A percentile compares a stretch with the other conserved stretches of the same genome.
Conservation (phyloP, 176 grass and related monocot genomes). For the Ananas comosus region DNA sequence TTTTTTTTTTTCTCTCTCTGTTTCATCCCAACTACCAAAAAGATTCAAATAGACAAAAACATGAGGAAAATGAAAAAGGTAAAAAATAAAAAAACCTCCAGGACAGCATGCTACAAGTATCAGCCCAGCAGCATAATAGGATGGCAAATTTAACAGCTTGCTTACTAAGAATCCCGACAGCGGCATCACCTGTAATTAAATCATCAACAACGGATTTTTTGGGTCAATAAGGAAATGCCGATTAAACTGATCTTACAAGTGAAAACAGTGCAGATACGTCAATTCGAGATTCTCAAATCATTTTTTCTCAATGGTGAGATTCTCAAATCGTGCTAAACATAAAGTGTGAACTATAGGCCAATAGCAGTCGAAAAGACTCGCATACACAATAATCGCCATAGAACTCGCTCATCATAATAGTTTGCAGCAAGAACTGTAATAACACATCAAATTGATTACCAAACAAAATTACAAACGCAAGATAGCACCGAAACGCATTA, state of each 20-base stretch:
- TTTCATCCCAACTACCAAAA: background rate
- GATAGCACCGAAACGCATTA: slow-evolving; percentile 16
- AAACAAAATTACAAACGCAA: background rate
- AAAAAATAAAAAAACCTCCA: slow-evolving; percentile 38
- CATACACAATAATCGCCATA: too few species aligned
- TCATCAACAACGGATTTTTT: slow-evolving; percentile 4
- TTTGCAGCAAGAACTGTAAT: too few species aligned
- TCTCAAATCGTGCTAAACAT: too few species aligned
- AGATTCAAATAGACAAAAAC: background rate
- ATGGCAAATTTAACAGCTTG: slow-evolving; percentile 68
- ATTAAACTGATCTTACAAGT: background rate
- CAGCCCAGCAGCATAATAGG: slow-evolving; percentile 84
- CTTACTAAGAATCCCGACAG: slow-evolving; percentile 60
- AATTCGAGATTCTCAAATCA: too few species aligned
- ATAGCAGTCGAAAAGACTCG: too few species aligned
- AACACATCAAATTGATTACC: too few species aligned
- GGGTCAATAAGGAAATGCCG: background rate
- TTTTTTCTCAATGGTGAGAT: too few species aligned
- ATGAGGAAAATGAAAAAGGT: background rate
- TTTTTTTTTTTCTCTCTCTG: slow-evolving; percentile 12
- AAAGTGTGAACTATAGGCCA: too few species aligned
- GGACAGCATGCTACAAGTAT: slow-evolving; percentile 80
- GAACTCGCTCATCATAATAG: too few species aligned
- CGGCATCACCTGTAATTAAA: slow-evolving; percentile 77
- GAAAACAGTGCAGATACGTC: too few species aligned